Conservation (phyloP, 2,329 filamentous ascomycete species). For the Zymoseptoria tritici region DNA sequence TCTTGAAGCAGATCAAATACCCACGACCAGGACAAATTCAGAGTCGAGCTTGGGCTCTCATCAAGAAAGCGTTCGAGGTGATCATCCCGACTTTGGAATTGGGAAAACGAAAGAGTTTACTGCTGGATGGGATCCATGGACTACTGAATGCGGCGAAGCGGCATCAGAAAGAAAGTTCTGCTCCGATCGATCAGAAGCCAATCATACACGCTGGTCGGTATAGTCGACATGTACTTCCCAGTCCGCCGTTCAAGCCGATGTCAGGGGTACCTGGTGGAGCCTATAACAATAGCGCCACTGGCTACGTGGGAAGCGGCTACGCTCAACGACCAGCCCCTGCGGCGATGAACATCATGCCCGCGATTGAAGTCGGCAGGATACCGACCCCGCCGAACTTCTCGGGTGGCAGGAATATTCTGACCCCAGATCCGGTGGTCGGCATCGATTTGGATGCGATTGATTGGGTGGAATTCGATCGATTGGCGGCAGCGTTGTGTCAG, state of each 20-base stretch:
- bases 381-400: conserved; percentile 6
- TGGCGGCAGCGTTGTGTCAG: conserved; percentile 20
- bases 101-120: conserved; percentile 12
- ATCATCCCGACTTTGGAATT: conserved; percentile 19
- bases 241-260: conserved; percentile 1
- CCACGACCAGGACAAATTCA: conserved; percentile 12
- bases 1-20: conserved; percentile 20
- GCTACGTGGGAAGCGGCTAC: conserved; percentile 3
- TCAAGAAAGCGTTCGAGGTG: conserved; percentile 18
- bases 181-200: background rate
- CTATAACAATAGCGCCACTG: background rate
- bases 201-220: background rate
- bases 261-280: background rate
- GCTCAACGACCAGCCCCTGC: conserved; percentile 5
- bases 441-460: conserved; percentile 22
- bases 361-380: conserved; percentile 6
- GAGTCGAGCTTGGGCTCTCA: conserved; percentile 17
- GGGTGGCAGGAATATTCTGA: conserved; percentile 1
- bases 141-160: conserved; percentile 17
- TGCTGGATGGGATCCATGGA: conserved; percentile 17
- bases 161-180: conserved; percentile 9
- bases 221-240: background rate
- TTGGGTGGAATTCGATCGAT: conserved; percentile 23
- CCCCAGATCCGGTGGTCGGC: conserved; percentile 12
- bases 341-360: conserved; percentile 2